Percentiles rank a stretch among this genome's conserved stretches.
Conservation (phyloP, 306 rosid species). For the Lathyrus tuberosus region DNA sequence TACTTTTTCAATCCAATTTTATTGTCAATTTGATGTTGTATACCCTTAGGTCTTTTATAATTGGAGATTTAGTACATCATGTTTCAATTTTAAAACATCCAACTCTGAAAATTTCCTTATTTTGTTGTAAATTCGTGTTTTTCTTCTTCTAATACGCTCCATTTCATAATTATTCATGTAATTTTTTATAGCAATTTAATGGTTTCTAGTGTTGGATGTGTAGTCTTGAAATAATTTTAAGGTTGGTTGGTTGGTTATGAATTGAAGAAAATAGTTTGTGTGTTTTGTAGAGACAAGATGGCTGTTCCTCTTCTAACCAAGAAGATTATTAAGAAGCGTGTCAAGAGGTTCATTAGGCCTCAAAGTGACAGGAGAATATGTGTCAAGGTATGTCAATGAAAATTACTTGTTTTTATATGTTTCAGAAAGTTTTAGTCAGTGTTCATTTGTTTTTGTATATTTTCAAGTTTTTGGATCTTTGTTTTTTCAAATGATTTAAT, state of each 20-base stretch:
- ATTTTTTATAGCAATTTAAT: too few relatives aligned
- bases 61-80: too few relatives aligned
- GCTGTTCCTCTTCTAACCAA: slow-evolving; percentile 65
- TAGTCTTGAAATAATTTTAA: too few relatives aligned
- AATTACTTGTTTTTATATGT: neutral
- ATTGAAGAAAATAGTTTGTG: neutral
- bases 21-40: too few relatives aligned
- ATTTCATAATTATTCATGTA: neutral
- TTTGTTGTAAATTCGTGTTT: too few relatives aligned
- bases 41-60: too few relatives aligned
- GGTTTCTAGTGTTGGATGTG: too few relatives aligned
- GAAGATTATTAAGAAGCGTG: slow-evolving; percentile 71
- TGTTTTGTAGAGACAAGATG: slow-evolving; percentile 44
- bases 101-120: too few relatives aligned
- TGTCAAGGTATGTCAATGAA: slow-evolving; percentile 49
- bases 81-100: too few relatives aligned
- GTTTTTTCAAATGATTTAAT: neutral
- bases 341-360: slow-evolving; percentile 61
- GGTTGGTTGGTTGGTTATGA: neutral
- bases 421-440: neutral
- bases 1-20: too few relatives aligned
- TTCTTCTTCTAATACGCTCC: neutral
- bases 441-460: too few relatives aligned
- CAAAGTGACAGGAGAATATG: slow-evolving; percentile 60
- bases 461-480: neutral